These are phyloP conservation scores for Pulveroboletus sp. DNA, from an alignment of 768 basidiomycete genomes.

Conservation along the genomic window DNA sequence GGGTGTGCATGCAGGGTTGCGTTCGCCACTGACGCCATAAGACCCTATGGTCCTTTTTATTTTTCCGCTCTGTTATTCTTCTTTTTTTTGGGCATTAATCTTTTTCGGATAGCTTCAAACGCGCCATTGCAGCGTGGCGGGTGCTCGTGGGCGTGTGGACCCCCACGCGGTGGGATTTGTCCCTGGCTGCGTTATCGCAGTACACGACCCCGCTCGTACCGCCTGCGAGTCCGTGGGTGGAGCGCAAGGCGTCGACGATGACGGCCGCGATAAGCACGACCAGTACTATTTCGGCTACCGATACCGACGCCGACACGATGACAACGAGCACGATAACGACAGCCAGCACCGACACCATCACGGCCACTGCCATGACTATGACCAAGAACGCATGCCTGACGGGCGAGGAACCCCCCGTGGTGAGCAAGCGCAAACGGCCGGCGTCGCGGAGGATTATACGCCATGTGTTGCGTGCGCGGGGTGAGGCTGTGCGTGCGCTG, in stretches of 20 bases:
- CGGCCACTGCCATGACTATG: too few relatives aligned
- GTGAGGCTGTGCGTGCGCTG: slow-evolving; percentile 76
- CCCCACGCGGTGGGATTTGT: slow-evolving; percentile 80
- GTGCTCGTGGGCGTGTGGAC: slow-evolving; percentile 95
- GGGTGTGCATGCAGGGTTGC: slow-evolving; percentile 8
- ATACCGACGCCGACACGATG: too few relatives aligned
- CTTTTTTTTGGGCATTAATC: neutral
- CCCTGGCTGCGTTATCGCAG: slow-evolving; percentile 66
- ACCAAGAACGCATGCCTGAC: too few relatives aligned
- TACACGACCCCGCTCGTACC: slow-evolving; percentile 69
- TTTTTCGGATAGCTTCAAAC: slow-evolving; percentile 62
- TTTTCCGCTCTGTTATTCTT: neutral
- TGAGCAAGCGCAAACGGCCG: slow-evolving; percentile 42
- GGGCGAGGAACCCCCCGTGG: slow-evolving; percentile 28
- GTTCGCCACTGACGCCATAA: slow-evolving; percentile 18
- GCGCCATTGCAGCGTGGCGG: slow-evolving; percentile 90
- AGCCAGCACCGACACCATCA: too few relatives aligned
- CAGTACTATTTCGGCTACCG: too few relatives aligned
- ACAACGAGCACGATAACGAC: too few relatives aligned
- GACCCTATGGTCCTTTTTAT: neutral
- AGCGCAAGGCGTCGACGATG: slow-evolving; percentile 37
- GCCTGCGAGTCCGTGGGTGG: slow-evolving; percentile 71
- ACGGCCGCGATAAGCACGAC: too few relatives aligned
- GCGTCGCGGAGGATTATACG: slow-evolving; percentile 84
- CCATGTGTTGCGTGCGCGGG: slow-evolving; percentile 84